A percentile compares a stretch with the other conserved stretches of the same genome.
Evolutionary conservation across 2,329 filamentous ascomycete genomes (phyloP).

Genomic region (Trichoderma atroviride): DNA sequence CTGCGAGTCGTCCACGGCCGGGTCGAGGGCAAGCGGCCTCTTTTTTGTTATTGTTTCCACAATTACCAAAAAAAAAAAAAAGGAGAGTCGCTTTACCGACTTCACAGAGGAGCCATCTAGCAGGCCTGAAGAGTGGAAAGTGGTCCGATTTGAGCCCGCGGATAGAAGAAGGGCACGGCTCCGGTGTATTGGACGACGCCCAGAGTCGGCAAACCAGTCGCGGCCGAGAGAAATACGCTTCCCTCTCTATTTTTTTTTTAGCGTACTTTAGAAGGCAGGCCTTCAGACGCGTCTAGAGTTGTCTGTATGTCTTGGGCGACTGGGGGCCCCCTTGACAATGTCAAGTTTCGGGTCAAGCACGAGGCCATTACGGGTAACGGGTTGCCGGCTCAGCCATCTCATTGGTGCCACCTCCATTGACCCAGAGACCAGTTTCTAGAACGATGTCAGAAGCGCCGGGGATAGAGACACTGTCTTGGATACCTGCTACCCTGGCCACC

Average conservation of each 20-base stretch:
- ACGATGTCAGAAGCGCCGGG: constrained; percentile 17
- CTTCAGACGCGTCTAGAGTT: constrained; percentile 10
- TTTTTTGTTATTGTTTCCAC: constrained; percentile 22
- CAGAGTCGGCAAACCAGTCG: constrained; percentile 10
- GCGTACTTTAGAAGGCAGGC: constrained; percentile 12
- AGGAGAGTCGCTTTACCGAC: constrained; percentile 24
- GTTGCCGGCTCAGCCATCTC: neutral
- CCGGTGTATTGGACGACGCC: neutral
- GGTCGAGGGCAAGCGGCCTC: constrained; percentile 1
- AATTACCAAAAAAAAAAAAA: constrained; percentile 3
- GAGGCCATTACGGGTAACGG: constrained; percentile 5
- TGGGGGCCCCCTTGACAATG: constrained; percentile 6
- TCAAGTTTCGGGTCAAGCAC: neutral
- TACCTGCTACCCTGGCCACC: neutral
- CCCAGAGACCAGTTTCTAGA: constrained; percentile 19
- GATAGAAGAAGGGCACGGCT: constrained; percentile 12
- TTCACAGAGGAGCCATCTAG: constrained; percentile 15
- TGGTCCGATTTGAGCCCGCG: constrained; percentile 21
- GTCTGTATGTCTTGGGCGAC: constrained; percentile 4
- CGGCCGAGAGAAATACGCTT: neutral
- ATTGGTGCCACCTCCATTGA: neutral
- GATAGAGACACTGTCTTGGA: neutral
- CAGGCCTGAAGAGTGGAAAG: constrained; percentile 9
- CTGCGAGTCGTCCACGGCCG: constrained; percentile 3
- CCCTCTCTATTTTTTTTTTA: neutral